A percentile compares a stretch with the other conserved stretches of the same genome.
These are phyloP conservation scores for Penicillium canariense DNA, from an alignment of 495 filamentous ascomycete species.

Conservation along the genomic window DNA sequence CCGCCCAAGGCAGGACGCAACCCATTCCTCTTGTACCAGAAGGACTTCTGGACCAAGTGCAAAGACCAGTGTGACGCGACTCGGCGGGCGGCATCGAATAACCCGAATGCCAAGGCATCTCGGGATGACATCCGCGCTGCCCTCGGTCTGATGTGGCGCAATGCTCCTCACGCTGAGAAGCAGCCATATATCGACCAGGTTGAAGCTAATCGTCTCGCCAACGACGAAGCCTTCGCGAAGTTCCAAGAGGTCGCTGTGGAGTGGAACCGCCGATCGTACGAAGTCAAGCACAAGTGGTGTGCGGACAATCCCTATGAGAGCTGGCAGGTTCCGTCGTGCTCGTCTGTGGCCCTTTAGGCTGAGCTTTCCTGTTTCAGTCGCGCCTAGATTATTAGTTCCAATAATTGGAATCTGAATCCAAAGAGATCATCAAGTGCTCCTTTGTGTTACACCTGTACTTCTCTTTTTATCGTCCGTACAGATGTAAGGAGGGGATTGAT, in stretches of 20 bases:
- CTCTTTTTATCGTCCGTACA: too few relatives aligned
- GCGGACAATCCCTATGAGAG: constrained; percentile 52
- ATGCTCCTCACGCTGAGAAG: constrained; percentile 63
- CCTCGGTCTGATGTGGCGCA: constrained; percentile 85
- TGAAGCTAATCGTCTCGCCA: constrained; percentile 60
- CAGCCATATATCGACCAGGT: constrained; percentile 73
- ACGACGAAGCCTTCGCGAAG: constrained; percentile 53
- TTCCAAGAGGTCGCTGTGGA: constrained; percentile 58
- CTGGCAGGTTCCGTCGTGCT: constrained; percentile 22
- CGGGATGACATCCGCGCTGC: constrained; percentile 77
- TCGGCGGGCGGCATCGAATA: constrained; percentile 59
- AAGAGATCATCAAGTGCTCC: too few relatives aligned
- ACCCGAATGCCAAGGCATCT: constrained; percentile 61
- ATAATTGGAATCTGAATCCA: not conserved
- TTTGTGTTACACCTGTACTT: too few relatives aligned
- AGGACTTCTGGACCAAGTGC: constrained; percentile 73
- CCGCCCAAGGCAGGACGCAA: constrained; percentile 70
- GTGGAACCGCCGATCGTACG: constrained; percentile 66
- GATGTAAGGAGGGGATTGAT: too few relatives aligned
- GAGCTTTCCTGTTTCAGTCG: not conserved
- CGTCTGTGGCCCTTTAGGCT: not conserved
- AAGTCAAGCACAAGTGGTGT: constrained; percentile 62
- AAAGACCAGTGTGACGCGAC: constrained; percentile 69
- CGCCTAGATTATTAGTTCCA: not conserved
- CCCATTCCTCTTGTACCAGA: constrained; percentile 68